These are phyloP conservation scores for Backusella sp. DNA, from an alignment of 192 early-diverging fungal species.

Conservation along the genomic window DNA sequence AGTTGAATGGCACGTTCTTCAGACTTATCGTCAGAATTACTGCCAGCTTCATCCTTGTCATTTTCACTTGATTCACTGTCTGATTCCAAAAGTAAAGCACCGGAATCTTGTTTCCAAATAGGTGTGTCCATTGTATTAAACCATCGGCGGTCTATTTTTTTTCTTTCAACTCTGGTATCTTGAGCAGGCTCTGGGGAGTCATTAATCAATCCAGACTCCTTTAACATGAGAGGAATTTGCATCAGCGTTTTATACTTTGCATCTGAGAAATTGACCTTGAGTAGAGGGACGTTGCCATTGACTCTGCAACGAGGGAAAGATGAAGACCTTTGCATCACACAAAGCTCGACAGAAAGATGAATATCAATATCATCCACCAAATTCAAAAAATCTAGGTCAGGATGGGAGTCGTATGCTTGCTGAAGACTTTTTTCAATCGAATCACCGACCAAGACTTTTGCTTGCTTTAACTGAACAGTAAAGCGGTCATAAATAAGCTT, in stretches of 20 bases:
- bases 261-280: conserved; percentile 80
- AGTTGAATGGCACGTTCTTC: conserved; percentile 56
- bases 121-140: conserved; percentile 4
- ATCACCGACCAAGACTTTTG: conserved; percentile 68
- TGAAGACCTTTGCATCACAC: conserved; percentile 65
- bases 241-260: conserved; percentile 82
- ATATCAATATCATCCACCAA: conserved; percentile 77
- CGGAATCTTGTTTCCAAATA: conserved; percentile 21
- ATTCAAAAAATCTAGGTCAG: conserved; percentile 61
- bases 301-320: conserved; percentile 67
- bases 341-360: conserved; percentile 62
- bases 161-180: background rate
- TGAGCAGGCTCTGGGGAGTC: background rate
- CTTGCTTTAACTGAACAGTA: conserved; percentile 61
- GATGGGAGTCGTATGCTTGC: conserved; percentile 26
- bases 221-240: conserved; percentile 67
- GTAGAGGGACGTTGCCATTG: conserved; percentile 61
- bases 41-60: conserved; percentile 34
- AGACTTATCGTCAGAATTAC: conserved; percentile 47
- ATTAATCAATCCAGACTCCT: conserved; percentile 36
- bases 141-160: conserved; percentile 6
- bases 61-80: conserved; percentile 22
- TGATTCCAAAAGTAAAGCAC: conserved; percentile 29
- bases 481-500: conserved; percentile 80
- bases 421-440: conserved; percentile 14